Conservation (phyloP, 768 basidiomycete genomes). For the Hericium alpestre region DNA sequence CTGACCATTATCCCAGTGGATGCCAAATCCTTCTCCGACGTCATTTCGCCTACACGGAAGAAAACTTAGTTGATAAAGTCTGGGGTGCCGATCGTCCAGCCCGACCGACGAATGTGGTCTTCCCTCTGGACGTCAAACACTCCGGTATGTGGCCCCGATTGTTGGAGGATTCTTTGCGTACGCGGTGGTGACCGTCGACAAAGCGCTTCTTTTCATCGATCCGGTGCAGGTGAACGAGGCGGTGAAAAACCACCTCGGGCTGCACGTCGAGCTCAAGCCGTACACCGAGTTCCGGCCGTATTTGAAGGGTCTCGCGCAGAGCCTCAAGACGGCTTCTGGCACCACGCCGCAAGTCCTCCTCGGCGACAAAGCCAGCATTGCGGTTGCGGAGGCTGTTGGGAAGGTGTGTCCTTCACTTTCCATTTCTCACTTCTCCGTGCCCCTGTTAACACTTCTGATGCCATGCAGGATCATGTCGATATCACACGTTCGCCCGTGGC, state of each 20-base stretch:
- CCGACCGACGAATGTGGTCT: slow-evolving; percentile 56
- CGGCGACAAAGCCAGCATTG: slow-evolving; percentile 68
- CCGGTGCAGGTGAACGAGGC: slow-evolving; percentile 34
- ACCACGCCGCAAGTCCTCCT: slow-evolving; percentile 58
- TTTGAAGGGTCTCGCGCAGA: slow-evolving; percentile 38
- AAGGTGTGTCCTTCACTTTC: slow-evolving; percentile 29
- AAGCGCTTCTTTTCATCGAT: slow-evolving; percentile 61
- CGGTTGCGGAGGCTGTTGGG: slow-evolving; percentile 73
- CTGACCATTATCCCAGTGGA: slow-evolving; percentile 34
- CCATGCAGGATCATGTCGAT: slow-evolving; percentile 40
- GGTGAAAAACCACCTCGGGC: slow-evolving; percentile 42
- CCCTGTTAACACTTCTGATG: background rate
- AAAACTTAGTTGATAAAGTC: slow-evolving; percentile 71
- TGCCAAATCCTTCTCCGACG: slow-evolving; percentile 48
- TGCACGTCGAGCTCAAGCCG: slow-evolving; percentile 51
- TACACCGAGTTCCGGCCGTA: slow-evolving; percentile 62
- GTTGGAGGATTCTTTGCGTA: slow-evolving; percentile 65
- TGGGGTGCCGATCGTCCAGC: slow-evolving; percentile 63
- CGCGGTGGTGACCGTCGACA: slow-evolving; percentile 56
- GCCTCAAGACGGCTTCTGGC: slow-evolving; percentile 12
- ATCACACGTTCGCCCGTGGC: slow-evolving; percentile 64
- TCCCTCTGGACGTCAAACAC: slow-evolving; percentile 63
- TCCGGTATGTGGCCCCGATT: slow-evolving; percentile 35
- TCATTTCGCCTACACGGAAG: slow-evolving; percentile 48
- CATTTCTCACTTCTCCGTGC: background rate